These are phyloP conservation scores for Tolypocladium inflatum DNA, from an alignment of 2,329 filamentous ascomycete genomes.

Conservation along the genomic window DNA sequence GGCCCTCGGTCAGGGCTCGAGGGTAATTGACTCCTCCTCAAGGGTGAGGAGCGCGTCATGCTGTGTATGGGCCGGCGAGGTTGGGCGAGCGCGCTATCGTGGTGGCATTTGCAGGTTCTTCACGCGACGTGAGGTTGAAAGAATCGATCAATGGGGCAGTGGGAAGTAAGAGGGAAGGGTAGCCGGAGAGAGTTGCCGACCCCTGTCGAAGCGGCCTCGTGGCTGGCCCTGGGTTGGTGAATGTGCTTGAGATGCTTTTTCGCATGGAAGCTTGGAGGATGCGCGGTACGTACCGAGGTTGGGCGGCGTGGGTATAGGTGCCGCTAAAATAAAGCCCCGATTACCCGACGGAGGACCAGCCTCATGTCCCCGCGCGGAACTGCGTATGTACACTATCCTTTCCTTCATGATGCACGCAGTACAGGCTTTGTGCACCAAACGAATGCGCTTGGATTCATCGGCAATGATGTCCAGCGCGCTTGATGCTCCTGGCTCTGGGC, in stretches of 20 bases:
- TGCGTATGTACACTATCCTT: not conserved
- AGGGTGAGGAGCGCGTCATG: conserved; percentile 36
- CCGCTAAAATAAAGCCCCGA: conserved; percentile 12
- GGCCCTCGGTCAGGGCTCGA: conserved; percentile 35
- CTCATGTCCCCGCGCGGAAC: not conserved
- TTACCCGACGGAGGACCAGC: not conserved
- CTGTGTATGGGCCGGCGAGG: conserved; percentile 2
- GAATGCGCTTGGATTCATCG: not conserved
- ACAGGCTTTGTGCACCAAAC: not conserved
- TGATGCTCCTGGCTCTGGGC: not conserved
- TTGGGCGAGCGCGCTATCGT: conserved; percentile 8
- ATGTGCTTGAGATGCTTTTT: not conserved
- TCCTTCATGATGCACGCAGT: not conserved
- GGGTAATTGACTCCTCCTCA: conserved; percentile 26
- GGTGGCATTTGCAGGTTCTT: conserved; percentile 7
- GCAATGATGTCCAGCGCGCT: not conserved
- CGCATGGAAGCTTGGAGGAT: not conserved
- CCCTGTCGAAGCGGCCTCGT: not conserved
- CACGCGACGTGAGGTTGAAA: not conserved
- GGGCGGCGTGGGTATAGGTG: not conserved
- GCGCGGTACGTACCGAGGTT: not conserved
- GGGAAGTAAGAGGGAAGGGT: not conserved
- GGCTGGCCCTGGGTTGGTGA: not conserved
- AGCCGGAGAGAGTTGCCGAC: not conserved
- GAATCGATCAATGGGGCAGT: not conserved